Evolutionary conservation across 2,329 filamentous ascomycete species (phyloP), one percentile per base, ranked within the genome.

Genomic region (Hypomyces perniciosus): DNA sequence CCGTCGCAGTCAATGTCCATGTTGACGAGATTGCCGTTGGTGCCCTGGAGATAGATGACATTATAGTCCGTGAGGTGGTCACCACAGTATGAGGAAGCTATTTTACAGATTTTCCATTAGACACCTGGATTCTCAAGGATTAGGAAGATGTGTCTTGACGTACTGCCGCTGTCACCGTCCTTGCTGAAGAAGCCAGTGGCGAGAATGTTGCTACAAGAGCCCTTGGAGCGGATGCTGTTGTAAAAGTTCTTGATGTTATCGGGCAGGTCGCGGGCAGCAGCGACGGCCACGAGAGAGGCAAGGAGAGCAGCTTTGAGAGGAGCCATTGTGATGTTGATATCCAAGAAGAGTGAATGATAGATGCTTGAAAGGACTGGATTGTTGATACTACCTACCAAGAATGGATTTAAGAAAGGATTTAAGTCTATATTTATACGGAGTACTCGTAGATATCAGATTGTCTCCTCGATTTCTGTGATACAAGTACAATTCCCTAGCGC

Each of bases 1-100:
- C 79, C 79, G 56, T 83, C 79, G 58, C 79, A 83, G 65, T 80
- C 78, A 48, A 82, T 69, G 57, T 81, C 79, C 75, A 82, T 79
- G 62, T 81, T 75, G 46, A 68, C 72, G 37, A 80, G 66, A 35
- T 69, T 57, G 26, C 66, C 67, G 4, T 62, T 58, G 3, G 61
- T 65, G 41, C 72, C 72, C 51, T 75, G 72, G 10, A 81, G 61
- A 63, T 75, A 81, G 52, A 82, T 64, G 40, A 75, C 67, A 34
- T 69, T 66, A 58, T 65, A 65, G 34, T 70, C 62, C 13, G 59
- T 44, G 10, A 70, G 34, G 48, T 72, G 69, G 53, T 78, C 75
- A 39, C 71, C 73, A 55, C 76, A 79, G 62, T 79, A 79, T 8
- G 60, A 59, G 46, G 65, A 69, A 13, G 58, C 68, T 69, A 31